These are phyloP conservation scores for Bassia scoparia DNA, from an alignment of 148 eudicot species.

Conservation along the genomic window DNA sequence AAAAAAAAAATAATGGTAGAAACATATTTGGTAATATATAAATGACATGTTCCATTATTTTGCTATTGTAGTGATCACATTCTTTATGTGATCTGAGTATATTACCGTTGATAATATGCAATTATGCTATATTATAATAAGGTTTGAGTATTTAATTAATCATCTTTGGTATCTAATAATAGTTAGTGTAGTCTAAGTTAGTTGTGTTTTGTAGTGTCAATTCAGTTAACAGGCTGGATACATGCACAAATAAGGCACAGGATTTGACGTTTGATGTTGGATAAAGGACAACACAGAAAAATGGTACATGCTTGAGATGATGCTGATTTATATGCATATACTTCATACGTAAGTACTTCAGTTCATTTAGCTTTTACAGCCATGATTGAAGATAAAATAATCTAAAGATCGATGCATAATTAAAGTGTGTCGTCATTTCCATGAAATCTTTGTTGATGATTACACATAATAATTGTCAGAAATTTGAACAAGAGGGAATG, in stretches of 20 bases:
- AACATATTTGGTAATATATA: too few relatives aligned
- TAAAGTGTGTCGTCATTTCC: too few relatives aligned
- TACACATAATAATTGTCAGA: too few relatives aligned
- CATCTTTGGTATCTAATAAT: not conserved
- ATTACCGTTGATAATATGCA: not conserved
- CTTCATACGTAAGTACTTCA: too few relatives aligned
- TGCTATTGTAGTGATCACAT: not conserved
- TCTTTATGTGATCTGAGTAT: not conserved
- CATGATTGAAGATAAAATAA: too few relatives aligned
- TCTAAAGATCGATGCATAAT: too few relatives aligned
- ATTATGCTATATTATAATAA: not conserved
- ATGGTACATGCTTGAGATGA: conserved; percentile 7
- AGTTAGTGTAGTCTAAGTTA: conserved; percentile 2
- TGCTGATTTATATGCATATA: too few relatives aligned
- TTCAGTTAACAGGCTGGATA: conserved; percentile 13
- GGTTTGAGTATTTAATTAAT: not conserved
- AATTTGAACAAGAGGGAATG: too few relatives aligned
- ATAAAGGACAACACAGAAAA: not conserved
- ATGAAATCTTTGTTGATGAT: too few relatives aligned
- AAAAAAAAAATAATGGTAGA: too few relatives aligned
- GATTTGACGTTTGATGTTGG: not conserved
- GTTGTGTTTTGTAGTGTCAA: not conserved
- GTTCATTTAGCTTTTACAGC: too few relatives aligned
- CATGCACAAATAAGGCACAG: conserved; percentile 5
- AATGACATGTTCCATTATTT: not conserved